Percentiles rank a stretch among this genome's conserved stretches.
phyloP scores from a whole-genome alignment of 1,284 basidiomycete species.

The Coniferiporia weirii region DNA sequence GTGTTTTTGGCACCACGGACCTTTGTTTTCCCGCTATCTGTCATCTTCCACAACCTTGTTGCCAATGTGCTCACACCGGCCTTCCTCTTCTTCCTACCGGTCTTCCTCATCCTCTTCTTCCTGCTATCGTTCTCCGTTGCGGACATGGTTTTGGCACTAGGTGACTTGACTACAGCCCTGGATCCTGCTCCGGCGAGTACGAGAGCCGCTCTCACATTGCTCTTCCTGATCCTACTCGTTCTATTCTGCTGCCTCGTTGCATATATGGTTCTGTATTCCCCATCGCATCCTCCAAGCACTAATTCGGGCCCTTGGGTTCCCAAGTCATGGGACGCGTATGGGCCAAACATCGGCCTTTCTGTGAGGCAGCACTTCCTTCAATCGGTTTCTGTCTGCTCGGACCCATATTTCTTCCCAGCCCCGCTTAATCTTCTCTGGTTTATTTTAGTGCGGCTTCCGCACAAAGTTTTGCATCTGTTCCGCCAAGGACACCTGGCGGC shows the following conservation, averaged over 20 bases:
- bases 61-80: conserved; percentile 35
- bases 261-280: conserved; percentile 23
- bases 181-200: conserved; percentile 40
- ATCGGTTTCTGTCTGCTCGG: conserved; percentile 35
- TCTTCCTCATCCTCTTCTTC: conserved; percentile 36
- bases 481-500: conserved; percentile 17
- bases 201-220: conserved; percentile 35
- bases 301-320: conserved; percentile 4
- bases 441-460: conserved; percentile 26
- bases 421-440: conserved; percentile 45
- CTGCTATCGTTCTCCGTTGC: conserved; percentile 39
- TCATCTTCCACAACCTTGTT: conserved; percentile 36
- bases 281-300: conserved; percentile 21
- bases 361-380: conserved; percentile 41
- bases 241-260: conserved; percentile 22
- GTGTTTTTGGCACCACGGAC: conserved; percentile 36
- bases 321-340: conserved; percentile 45
- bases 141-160: conserved; percentile 28
- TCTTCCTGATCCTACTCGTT: conserved; percentile 33
- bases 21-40: conserved; percentile 38
- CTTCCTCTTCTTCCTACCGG: conserved; percentile 43
- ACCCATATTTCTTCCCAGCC: conserved; percentile 40
- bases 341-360: conserved; percentile 35
- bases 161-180: neutral
- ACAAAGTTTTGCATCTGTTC: conserved; percentile 20